Percentiles rank a stretch among this genome's conserved stretches.
These are phyloP conservation scores for Ceratobasidium sp. DNA, from an alignment of 1,284 basidiomycete genomes.

Conservation along the genomic window DNA sequence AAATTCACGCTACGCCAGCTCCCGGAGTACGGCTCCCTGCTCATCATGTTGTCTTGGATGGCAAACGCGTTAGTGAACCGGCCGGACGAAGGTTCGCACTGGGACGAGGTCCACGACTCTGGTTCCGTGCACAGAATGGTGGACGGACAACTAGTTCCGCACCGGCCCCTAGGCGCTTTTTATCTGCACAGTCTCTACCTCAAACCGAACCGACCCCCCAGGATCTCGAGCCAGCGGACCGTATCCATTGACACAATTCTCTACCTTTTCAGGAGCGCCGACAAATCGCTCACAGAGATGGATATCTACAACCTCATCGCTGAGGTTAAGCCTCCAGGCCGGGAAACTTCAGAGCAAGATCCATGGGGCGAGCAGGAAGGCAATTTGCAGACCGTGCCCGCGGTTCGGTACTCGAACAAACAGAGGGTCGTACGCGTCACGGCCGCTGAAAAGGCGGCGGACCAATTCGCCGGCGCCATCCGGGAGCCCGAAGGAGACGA, in stretches of 20 bases:
- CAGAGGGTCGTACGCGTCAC: neutral
- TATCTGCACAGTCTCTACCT: neutral
- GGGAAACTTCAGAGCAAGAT: neutral
- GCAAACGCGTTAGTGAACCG: constrained; percentile 4
- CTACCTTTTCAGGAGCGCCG: neutral
- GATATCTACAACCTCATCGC: neutral
- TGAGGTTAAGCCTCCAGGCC: neutral
- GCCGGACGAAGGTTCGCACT: constrained; percentile 1
- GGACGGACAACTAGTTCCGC: neutral
- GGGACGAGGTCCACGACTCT: constrained; percentile 4
- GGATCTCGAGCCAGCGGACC: neutral
- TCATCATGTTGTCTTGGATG: constrained; percentile 16
- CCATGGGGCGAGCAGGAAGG: constrained; percentile 1
- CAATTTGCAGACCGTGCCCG: neutral
- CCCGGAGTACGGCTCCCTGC: constrained; percentile 1
- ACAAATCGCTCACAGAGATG: neutral
- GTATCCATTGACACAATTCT: neutral
- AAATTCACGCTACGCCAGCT: neutral
- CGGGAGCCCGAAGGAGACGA: neutral
- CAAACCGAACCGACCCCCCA: neutral
- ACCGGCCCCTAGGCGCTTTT: constrained; percentile 3
- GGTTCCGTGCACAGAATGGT: neutral
- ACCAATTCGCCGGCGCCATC: neutral
- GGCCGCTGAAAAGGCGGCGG: neutral
- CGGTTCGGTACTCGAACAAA: neutral